A percentile compares a stretch with the other conserved stretches of the same genome.
These are phyloP conservation scores for Boletus pseudo-olivaceus DNA, from an alignment of 768 basidiomycete genomes.

Conservation along the genomic window DNA sequence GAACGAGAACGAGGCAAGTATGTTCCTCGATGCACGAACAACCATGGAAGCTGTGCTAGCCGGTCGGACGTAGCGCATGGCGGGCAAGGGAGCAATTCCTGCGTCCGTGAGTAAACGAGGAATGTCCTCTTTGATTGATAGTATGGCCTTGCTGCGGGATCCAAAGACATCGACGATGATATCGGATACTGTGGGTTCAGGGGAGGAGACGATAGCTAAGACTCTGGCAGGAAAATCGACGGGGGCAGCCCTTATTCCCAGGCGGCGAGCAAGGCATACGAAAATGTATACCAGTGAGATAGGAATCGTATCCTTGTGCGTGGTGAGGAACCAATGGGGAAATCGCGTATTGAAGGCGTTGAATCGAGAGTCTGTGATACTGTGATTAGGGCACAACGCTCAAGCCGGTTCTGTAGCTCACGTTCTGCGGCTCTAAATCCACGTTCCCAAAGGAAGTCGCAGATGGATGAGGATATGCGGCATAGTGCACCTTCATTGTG, in stretches of 20 bases:
- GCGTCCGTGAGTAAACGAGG: constrained; percentile 28
- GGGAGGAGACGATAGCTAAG: constrained; percentile 45
- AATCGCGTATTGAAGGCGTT: constrained; percentile 50
- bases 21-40: constrained; percentile 38
- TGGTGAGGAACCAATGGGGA: constrained; percentile 54
- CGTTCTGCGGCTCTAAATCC: constrained; percentile 46
- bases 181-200: constrained; percentile 33
- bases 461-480: constrained; percentile 41
- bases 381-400: not conserved
- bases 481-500: constrained; percentile 30
- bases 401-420: constrained; percentile 24
- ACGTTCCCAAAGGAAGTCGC: constrained; percentile 45
- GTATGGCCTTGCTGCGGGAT: constrained; percentile 30
- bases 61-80: constrained; percentile 26
- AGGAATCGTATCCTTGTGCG: constrained; percentile 50
- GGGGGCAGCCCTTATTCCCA: constrained; percentile 51
- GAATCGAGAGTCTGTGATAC: constrained; percentile 35
- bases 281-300: constrained; percentile 61
- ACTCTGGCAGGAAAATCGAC: constrained; percentile 56
- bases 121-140: constrained; percentile 37
- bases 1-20: constrained; percentile 32
- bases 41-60: constrained; percentile 37
- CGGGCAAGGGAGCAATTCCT: constrained; percentile 21
- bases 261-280: constrained; percentile 46
- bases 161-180: constrained; percentile 50